phyloP scores from a whole-genome alignment of 73 alveolate species.

The Tetrahymena elliotti region DNA sequence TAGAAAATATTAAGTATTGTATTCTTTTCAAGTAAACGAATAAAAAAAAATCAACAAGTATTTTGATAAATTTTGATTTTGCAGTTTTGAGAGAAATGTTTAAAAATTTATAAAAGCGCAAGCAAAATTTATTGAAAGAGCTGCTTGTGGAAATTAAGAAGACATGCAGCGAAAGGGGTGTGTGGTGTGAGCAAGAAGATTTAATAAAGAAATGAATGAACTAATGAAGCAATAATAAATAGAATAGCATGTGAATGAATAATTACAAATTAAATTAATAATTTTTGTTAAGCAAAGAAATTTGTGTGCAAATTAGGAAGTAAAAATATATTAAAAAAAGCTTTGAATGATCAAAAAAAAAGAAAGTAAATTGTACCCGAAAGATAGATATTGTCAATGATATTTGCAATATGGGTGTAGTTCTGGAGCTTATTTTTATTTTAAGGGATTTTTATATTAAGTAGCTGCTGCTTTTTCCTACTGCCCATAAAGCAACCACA shows the following conservation, averaged over 20 bases:
- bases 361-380: background rate
- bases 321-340: background rate
- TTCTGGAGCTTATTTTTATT: background rate
- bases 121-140: no score
- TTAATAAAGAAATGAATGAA: no score
- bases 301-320: background rate
- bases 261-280: no score
- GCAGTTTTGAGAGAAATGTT: background rate
- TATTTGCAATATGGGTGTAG: background rate
- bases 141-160: no score
- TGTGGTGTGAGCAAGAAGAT: no score
- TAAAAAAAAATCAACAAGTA: no score
- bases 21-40: background rate
- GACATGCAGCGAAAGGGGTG: no score
- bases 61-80: background rate
- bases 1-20: background rate
- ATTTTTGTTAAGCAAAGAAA: background rate
- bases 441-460: background rate
- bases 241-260: no score
- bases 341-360: background rate
- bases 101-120: no score
- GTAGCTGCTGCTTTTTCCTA: background rate
- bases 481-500: background rate
- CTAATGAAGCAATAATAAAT: background rate
- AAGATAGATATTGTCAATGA: background rate